A percentile compares a stretch with the other conserved stretches of the same genome.
These are phyloP conservation scores for Cutaneotrichosporon mucoides DNA, from an alignment of 1,284 basidiomycete species.

Conservation along the genomic window DNA sequence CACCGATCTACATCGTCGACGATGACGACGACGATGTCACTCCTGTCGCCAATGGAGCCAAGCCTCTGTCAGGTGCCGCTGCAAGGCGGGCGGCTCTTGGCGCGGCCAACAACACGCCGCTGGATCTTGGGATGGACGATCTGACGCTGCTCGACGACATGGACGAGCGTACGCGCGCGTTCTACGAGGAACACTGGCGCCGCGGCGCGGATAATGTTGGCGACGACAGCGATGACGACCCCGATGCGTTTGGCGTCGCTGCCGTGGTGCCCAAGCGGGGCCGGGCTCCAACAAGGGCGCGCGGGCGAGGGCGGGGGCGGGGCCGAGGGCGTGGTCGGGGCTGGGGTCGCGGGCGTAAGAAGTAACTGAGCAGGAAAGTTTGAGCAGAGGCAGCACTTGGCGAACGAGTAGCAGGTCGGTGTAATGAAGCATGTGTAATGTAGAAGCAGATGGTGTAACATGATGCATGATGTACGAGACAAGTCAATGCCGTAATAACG, in stretches of 20 bases:
- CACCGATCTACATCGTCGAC: neutral
- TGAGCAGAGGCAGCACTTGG: too few relatives aligned
- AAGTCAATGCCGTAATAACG: too few relatives aligned
- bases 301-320: neutral
- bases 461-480: neutral
- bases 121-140: conserved; percentile 1
- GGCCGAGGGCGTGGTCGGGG: neutral
- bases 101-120: neutral
- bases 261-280: conserved; percentile 3
- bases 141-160: conserved; percentile 24
- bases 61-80: neutral
- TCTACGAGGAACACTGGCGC: conserved; percentile 39
- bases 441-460: too few relatives aligned
- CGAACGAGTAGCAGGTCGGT: neutral
- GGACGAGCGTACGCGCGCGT: conserved; percentile 19
- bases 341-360: neutral
- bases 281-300: neutral
- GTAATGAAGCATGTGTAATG: too few relatives aligned
- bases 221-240: conserved; percentile 2
- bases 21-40: neutral
- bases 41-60: neutral
- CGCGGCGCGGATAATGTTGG: conserved; percentile 24
- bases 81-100: neutral
- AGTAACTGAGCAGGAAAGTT: neutral
- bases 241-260: conserved; percentile 2